Conservation (phyloP, 139 green algal genomes). For the Trebouxia sp. region DNA sequence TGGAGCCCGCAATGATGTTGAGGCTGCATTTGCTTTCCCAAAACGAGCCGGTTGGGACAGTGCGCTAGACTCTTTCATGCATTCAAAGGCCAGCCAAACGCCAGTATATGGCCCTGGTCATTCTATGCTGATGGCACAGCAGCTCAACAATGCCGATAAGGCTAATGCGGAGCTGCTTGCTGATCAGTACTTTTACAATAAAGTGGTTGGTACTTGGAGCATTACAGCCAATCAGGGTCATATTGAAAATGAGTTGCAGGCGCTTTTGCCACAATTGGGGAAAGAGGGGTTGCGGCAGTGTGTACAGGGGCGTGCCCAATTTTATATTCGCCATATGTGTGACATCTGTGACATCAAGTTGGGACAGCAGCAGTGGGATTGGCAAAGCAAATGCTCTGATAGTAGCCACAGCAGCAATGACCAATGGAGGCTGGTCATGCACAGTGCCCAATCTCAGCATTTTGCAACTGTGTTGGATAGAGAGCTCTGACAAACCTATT, state of each 20-base stretch:
- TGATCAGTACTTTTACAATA: conserved; percentile 10
- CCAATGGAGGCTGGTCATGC: conserved; percentile 19
- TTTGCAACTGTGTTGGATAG: conserved; percentile 14
- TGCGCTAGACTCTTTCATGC: neutral
- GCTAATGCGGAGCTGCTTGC: neutral
- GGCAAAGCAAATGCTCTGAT: neutral
- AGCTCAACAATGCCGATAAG: neutral
- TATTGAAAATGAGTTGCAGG: neutral
- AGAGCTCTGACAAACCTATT: no score
- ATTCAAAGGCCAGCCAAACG: neutral
- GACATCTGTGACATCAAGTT: neutral
- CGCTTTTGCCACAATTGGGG: neutral
- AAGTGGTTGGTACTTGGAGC: conserved; percentile 1
- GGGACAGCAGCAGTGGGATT: neutral
- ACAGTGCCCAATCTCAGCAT: conserved; percentile 13
- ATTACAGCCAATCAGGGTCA: neutral
- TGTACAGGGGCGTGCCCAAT: neutral
- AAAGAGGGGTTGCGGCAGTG: neutral
- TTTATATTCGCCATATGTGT: conserved; percentile 6
- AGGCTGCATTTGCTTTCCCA: conserved; percentile 6
- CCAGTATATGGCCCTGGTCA: conserved; percentile 9
- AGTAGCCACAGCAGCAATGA: neutral
- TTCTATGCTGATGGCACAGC: neutral
- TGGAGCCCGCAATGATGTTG: neutral
- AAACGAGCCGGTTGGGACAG: neutral